Conservation (phyloP, 2,329 filamentous ascomycete species). For the Talaromyces sp. region DNA sequence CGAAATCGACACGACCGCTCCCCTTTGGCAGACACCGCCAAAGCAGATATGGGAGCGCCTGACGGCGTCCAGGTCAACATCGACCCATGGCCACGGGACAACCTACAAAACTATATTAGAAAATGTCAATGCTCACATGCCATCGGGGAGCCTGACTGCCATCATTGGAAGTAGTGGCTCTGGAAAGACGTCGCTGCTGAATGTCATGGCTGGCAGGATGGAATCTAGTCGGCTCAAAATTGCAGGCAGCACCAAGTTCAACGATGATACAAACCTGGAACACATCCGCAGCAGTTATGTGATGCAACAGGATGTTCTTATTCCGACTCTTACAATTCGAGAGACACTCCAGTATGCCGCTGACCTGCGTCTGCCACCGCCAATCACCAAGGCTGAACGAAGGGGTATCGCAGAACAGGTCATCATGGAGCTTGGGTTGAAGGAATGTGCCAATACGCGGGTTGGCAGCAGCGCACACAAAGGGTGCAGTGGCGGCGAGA, state of each 20-base stretch:
- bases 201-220: conserved; percentile 66
- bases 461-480: conserved; percentile 69
- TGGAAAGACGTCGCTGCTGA: conserved; percentile 68
- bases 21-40: conserved; percentile 29
- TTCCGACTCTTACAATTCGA: conserved; percentile 69
- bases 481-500: conserved; percentile 75
- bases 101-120: conserved; percentile 52
- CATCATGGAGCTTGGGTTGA: conserved; percentile 69
- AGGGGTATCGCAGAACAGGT: conserved; percentile 67
- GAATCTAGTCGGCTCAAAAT: conserved; percentile 49
- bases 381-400: conserved; percentile 57
- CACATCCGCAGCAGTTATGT: conserved; percentile 48
- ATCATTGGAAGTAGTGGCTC: conserved; percentile 72
- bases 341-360: conserved; percentile 72
- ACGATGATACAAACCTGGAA: conserved; percentile 51
- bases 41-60: conserved; percentile 27
- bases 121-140: conserved; percentile 60
- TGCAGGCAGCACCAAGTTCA: conserved; percentile 58
- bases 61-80: conserved; percentile 19
- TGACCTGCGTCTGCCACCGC: conserved; percentile 63
- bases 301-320: conserved; percentile 70
- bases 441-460: conserved; percentile 70
- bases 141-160: conserved; percentile 64
- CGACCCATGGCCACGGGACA: conserved; percentile 11
- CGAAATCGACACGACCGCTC: conserved; percentile 26